Evolutionary conservation across 2,329 filamentous ascomycete species (phyloP).

Genomic region (Proliferodiscus dingleyae): DNA sequence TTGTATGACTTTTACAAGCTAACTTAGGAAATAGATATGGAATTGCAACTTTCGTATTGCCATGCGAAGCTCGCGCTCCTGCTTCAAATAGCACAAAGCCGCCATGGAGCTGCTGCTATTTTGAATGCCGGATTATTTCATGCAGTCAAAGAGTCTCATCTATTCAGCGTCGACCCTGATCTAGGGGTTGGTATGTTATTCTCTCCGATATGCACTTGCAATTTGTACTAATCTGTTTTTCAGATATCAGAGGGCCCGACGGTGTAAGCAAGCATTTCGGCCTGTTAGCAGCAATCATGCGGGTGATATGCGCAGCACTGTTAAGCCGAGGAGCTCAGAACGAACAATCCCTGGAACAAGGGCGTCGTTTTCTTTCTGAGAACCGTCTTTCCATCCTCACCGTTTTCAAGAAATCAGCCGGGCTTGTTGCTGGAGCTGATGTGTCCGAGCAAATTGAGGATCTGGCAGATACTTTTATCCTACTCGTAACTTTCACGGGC

Average conservation of each 20-base stretch:
- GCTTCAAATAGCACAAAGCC: constrained; percentile 76
- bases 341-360: constrained; percentile 65
- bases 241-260: constrained; percentile 28
- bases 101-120: constrained; percentile 79
- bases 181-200: constrained; percentile 64
- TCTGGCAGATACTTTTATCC: constrained; percentile 77
- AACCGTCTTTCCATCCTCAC: constrained; percentile 81
- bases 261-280: constrained; percentile 51
- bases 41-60: constrained; percentile 40
- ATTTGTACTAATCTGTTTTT: constrained; percentile 5
- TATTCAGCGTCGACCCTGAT: constrained; percentile 89
- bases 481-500: constrained; percentile 74
- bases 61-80: constrained; percentile 78
- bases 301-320: constrained; percentile 77
- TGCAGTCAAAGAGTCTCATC: constrained; percentile 71
- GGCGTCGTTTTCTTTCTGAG: constrained; percentile 72
- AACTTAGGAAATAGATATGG: constrained; percentile 30
- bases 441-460: constrained; percentile 60
- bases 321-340: constrained; percentile 80
- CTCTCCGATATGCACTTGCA: constrained; percentile 1
- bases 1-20: constrained; percentile 9
- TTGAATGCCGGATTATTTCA: constrained; percentile 85
- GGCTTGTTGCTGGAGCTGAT: constrained; percentile 54
- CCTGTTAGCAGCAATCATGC: constrained; percentile 72
- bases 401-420: constrained; percentile 83